Percentiles rank a stretch among this genome's conserved stretches.
phyloP scores from a whole-genome alignment of 345 rosid species.

The Linum trigynum region DNA sequence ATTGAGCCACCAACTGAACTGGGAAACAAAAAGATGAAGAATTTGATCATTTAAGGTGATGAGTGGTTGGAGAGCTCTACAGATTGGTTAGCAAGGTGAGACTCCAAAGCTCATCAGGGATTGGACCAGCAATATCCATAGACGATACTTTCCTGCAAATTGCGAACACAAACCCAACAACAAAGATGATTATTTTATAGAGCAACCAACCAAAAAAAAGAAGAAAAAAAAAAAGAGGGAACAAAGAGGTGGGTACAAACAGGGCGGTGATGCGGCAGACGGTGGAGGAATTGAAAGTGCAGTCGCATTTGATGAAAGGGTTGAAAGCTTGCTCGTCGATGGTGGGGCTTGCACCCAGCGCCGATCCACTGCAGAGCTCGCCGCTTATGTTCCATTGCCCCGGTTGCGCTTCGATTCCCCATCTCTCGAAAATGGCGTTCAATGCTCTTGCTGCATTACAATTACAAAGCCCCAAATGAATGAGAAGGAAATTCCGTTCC shows the following conservation, averaged over 20 bases:
- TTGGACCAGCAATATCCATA: slow-evolving; percentile 20
- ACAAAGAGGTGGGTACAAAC: slow-evolving; percentile 2
- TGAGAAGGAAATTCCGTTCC: too few species aligned
- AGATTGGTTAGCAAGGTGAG: slow-evolving; percentile 35
- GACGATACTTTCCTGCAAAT: slow-evolving; percentile 33
- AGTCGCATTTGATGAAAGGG: slow-evolving; percentile 10
- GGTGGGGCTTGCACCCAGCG: not conserved
- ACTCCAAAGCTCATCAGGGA: slow-evolving; percentile 50
- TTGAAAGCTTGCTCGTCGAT: slow-evolving; percentile 1
- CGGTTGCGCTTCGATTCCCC: not conserved
- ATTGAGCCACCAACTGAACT: too few species aligned
- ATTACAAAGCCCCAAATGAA: too few species aligned
- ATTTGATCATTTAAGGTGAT: too few species aligned
- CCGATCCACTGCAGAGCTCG: not conserved
- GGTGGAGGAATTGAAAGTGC: not conserved
- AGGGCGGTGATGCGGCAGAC: slow-evolving; percentile 8
- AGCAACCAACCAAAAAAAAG: not conserved
- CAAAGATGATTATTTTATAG: not conserved
- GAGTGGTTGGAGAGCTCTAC: not conserved
- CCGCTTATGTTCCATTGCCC: slow-evolving; percentile 2
- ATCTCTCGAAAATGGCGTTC: not conserved
- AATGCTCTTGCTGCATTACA: not conserved
- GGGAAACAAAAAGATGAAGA: too few species aligned
- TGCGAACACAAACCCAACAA: too few species aligned
- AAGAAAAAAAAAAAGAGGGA: not conserved